Conservation (phyloP, 2,329 filamentous ascomycete species). For the Aspergillus sojae region DNA sequence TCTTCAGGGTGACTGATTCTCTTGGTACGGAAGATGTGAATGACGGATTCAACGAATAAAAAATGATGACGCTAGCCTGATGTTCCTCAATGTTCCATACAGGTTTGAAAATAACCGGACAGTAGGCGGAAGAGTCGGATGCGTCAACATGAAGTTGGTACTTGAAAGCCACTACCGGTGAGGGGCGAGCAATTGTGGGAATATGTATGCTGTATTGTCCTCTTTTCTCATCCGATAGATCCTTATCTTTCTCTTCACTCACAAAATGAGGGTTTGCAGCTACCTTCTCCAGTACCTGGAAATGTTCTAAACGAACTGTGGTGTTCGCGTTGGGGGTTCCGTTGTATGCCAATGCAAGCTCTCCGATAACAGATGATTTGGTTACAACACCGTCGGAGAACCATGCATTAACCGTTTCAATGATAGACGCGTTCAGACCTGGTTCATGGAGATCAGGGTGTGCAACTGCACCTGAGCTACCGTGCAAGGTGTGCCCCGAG, state of each 20-base stretch:
- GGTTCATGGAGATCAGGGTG: constrained; percentile 80
- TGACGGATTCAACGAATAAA: constrained; percentile 79
- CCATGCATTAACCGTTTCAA: constrained; percentile 85
- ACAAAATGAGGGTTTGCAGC: constrained; percentile 93
- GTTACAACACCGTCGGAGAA: constrained; percentile 75
- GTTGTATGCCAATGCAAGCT: constrained; percentile 87
- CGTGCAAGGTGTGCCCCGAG: constrained; percentile 78
- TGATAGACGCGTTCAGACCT: constrained; percentile 83
- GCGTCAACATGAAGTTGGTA: constrained; percentile 81
- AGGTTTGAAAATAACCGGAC: constrained; percentile 73
- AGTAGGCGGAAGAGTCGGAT: constrained; percentile 58
- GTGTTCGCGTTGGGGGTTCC: constrained; percentile 49
- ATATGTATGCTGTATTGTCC: constrained; percentile 82
- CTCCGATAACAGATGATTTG: constrained; percentile 76
- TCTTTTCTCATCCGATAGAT: constrained; percentile 58
- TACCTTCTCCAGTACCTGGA: constrained; percentile 83
- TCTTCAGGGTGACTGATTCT: constrained; percentile 64
- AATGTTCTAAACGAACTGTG: constrained; percentile 83
- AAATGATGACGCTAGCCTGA: constrained; percentile 82
- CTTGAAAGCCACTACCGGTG: constrained; percentile 77
- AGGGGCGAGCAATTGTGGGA: constrained; percentile 68
- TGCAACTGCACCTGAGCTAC: constrained; percentile 66
- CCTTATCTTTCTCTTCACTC: constrained; percentile 54
- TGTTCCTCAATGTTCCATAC: constrained; percentile 82
- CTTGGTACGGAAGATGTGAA: constrained; percentile 52